These are phyloP conservation scores for Aristolochia californica DNA, from an alignment of 164 flowering plant genomes.

Conservation along the genomic window DNA sequence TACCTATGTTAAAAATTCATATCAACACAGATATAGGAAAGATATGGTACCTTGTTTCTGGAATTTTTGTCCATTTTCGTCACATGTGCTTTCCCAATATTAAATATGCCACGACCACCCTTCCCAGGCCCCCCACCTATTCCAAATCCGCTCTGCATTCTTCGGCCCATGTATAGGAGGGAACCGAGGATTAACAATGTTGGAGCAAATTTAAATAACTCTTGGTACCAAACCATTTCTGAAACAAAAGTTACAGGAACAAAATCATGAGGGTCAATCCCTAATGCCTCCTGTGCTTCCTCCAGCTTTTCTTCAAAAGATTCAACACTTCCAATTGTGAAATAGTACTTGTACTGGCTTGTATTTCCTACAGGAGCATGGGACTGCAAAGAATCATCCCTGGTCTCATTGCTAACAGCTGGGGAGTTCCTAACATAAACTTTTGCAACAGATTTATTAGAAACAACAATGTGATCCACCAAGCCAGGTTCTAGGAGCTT, in stretches of 20 bases:
- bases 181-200: slow-evolving; percentile 62
- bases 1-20: slow-evolving; percentile 19
- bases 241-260: slow-evolving; percentile 78
- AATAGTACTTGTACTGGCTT: slow-evolving; percentile 65
- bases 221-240: slow-evolving; percentile 79
- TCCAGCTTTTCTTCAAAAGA: slow-evolving; percentile 93
- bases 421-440: slow-evolving; percentile 56
- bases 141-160: slow-evolving; percentile 79
- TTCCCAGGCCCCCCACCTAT: slow-evolving; percentile 64
- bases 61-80: slow-evolving; percentile 88
- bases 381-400: slow-evolving; percentile 23
- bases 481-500: slow-evolving; percentile 85
- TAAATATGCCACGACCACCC: slow-evolving; percentile 82
- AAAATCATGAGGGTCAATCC: slow-evolving; percentile 71
- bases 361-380: slow-evolving; percentile 25
- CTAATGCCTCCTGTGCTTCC: slow-evolving; percentile 85
- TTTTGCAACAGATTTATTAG: slow-evolving; percentile 85
- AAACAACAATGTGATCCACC: slow-evolving; percentile 76
- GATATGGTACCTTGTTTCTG: slow-evolving; percentile 69
- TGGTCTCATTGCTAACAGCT: slow-evolving; percentile 21
- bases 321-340: slow-evolving; percentile 89
- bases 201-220: slow-evolving; percentile 70
- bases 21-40: slow-evolving; percentile 5
- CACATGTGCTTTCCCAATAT: slow-evolving; percentile 82
- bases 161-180: slow-evolving; percentile 60